A percentile compares a stretch with the other conserved stretches of the same genome.
Conservation (phyloP, 2,329 filamentous ascomycete genomes). For the Pestalotiopsis sp. region DNA sequence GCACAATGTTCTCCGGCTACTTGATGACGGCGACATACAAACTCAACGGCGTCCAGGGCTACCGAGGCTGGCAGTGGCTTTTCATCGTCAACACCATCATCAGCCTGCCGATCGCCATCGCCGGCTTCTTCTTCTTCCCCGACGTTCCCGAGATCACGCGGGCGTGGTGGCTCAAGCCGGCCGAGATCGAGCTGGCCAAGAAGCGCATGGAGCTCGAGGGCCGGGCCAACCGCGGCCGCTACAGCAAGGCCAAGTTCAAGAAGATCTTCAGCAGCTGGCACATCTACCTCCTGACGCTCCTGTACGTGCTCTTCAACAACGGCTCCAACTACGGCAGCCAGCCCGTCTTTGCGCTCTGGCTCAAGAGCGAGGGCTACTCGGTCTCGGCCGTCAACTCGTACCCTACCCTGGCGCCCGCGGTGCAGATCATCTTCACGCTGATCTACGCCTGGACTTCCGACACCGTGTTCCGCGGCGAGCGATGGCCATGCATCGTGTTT, state of each 20-base stretch:
- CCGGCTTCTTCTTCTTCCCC: slow-evolving; percentile 46
- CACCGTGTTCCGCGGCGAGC: slow-evolving; percentile 55
- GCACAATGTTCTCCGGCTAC: slow-evolving; percentile 49
- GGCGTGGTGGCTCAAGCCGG: slow-evolving; percentile 38
- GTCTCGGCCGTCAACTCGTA: slow-evolving; percentile 44
- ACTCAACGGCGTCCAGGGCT: slow-evolving; percentile 47
- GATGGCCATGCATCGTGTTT: slow-evolving; percentile 68
- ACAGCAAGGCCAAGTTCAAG: slow-evolving; percentile 51
- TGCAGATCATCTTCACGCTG: slow-evolving; percentile 59
- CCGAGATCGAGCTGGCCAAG: slow-evolving; percentile 39
- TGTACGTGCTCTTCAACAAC: slow-evolving; percentile 70
- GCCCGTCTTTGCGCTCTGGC: slow-evolving; percentile 56
- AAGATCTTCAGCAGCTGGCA: slow-evolving; percentile 67
- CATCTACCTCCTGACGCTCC: slow-evolving; percentile 57
- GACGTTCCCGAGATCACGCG: slow-evolving; percentile 41
- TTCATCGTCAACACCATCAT: slow-evolving; percentile 58
- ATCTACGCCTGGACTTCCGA: slow-evolving; percentile 69
- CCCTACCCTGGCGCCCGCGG: slow-evolving; percentile 59
- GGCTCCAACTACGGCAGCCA: slow-evolving; percentile 46
- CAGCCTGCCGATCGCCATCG: slow-evolving; percentile 50
- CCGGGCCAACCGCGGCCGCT: slow-evolving; percentile 41
- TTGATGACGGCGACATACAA: slow-evolving; percentile 55
- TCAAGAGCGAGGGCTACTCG: slow-evolving; percentile 44
- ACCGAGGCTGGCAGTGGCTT: slow-evolving; percentile 56
- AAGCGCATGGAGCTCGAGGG: slow-evolving; percentile 46